Evolutionary conservation across 495 filamentous ascomycete species (phyloP).

Genomic region (Penicillium verhagenii): DNA sequence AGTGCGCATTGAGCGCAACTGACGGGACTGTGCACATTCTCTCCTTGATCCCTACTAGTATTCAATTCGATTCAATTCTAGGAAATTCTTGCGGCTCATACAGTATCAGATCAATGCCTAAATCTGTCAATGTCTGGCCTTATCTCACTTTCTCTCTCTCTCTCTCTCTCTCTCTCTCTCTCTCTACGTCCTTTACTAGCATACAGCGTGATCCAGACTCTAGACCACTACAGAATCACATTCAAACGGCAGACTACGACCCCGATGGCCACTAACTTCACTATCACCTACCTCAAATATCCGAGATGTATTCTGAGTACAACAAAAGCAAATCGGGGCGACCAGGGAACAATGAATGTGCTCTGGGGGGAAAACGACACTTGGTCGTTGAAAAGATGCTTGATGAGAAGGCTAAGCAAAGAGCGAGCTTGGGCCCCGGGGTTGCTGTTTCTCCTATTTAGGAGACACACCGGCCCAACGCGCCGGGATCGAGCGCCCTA

Average conservation of each 20-base stretch:
- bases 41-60: slow-evolving; percentile 3
- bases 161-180: too few species aligned
- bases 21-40: not conserved
- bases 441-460: slow-evolving; percentile 6
- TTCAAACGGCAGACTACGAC: too few species aligned
- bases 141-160: too few species aligned
- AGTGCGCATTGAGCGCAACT: not conserved
- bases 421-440: not conserved
- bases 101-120: not conserved
- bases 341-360: too few species aligned
- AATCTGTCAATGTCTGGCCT: not conserved
- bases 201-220: too few species aligned
- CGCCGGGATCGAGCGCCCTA: slow-evolving; percentile 9
- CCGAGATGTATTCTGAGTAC: too few species aligned
- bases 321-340: too few species aligned
- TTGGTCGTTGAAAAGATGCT: not conserved
- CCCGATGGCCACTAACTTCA: too few species aligned
- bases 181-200: too few species aligned
- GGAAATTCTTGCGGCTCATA: too few species aligned
- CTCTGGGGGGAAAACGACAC: not conserved
- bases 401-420: not conserved
- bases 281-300: too few species aligned
- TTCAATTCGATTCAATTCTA: not conserved
- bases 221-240: too few species aligned
- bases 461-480: slow-evolving; percentile 4